Evolutionary conservation across 1,139 yeast species (phyloP).

Genomic region (Kodamaea sp.): DNA sequence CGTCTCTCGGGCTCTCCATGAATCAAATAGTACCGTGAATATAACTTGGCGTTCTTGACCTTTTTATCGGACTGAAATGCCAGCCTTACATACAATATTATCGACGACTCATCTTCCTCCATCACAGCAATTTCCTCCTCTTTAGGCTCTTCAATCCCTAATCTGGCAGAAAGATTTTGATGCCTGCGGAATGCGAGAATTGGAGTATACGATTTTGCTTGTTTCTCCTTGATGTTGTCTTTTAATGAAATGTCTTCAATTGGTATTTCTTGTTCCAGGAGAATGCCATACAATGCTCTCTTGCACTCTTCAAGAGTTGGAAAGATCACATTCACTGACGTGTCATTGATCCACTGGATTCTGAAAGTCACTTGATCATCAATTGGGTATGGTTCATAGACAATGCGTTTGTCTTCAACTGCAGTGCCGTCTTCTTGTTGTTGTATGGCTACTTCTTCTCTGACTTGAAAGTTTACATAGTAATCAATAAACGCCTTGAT

Average conservation of each 20-base stretch:
- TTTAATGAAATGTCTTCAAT: slow-evolving; percentile 14
- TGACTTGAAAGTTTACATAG: slow-evolving; percentile 43
- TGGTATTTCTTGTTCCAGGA: slow-evolving; percentile 1
- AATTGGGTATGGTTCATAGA: slow-evolving; percentile 28
- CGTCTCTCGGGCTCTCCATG: slow-evolving; percentile 72
- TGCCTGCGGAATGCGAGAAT: slow-evolving; percentile 38
- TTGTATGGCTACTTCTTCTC: slow-evolving; percentile 18
- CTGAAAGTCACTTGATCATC: slow-evolving; percentile 39
- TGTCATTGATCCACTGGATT: slow-evolving; percentile 73
- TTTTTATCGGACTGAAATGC: slow-evolving; percentile 59
- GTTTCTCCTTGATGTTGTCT: slow-evolving; percentile 34
- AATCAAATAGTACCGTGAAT: slow-evolving; percentile 65
- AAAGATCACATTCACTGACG: slow-evolving; percentile 57
- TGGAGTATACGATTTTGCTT: slow-evolving; percentile 40
- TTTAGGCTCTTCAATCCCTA: slow-evolving; percentile 22
- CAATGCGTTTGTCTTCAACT: slow-evolving; percentile 3
- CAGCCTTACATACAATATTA: slow-evolving; percentile 47
- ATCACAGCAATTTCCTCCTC: slow-evolving; percentile 23
- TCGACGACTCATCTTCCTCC: slow-evolving; percentile 48
- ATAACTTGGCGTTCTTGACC: slow-evolving; percentile 56
- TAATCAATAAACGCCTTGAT: slow-evolving; percentile 57
- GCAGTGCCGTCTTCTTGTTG: slow-evolving; percentile 11
- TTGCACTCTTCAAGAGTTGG: slow-evolving; percentile 44
- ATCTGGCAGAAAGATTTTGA: slow-evolving; percentile 31
- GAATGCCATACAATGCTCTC: slow-evolving; percentile 31